Evolutionary conservation across 2,329 filamentous ascomycete species (phyloP).

Genomic region (Neonectria punicea): DNA sequence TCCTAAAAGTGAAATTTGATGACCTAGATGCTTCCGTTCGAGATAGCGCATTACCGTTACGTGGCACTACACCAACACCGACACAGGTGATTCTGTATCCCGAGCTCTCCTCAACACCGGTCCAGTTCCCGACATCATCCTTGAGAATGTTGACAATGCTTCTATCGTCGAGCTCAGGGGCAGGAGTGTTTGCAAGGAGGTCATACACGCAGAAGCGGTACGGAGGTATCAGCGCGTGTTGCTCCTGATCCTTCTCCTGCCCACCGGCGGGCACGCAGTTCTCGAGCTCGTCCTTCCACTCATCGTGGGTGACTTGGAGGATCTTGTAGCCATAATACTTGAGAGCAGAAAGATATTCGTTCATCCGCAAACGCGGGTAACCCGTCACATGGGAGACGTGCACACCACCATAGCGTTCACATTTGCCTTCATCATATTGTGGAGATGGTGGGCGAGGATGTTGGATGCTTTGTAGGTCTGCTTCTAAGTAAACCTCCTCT

Average conservation of each 20-base stretch:
- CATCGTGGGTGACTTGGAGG: constrained; percentile 75
- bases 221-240: constrained; percentile 29
- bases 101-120: constrained; percentile 65
- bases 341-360: constrained; percentile 76
- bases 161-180: constrained; percentile 31
- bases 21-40: neutral
- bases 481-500: constrained; percentile 80
- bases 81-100: constrained; percentile 48
- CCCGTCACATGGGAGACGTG: constrained; percentile 82
- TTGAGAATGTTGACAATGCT: constrained; percentile 75
- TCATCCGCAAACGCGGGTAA: constrained; percentile 81
- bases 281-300: constrained; percentile 44
- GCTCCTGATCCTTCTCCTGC: constrained; percentile 38
- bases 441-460: constrained; percentile 80
- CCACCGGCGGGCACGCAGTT: constrained; percentile 41
- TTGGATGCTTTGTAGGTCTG: constrained; percentile 88
- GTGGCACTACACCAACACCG: constrained; percentile 41
- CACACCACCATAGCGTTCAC: constrained; percentile 74
- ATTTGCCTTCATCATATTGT: constrained; percentile 77
- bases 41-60: constrained; percentile 25
- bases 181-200: constrained; percentile 27
- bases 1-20: too few species aligned
- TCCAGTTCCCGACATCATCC: constrained; percentile 69
- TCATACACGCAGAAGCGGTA: constrained; percentile 28
- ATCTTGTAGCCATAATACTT: constrained; percentile 79